Conservation (phyloP, 192 early-diverging fungal species). For the Linnemannia hyalina region DNA sequence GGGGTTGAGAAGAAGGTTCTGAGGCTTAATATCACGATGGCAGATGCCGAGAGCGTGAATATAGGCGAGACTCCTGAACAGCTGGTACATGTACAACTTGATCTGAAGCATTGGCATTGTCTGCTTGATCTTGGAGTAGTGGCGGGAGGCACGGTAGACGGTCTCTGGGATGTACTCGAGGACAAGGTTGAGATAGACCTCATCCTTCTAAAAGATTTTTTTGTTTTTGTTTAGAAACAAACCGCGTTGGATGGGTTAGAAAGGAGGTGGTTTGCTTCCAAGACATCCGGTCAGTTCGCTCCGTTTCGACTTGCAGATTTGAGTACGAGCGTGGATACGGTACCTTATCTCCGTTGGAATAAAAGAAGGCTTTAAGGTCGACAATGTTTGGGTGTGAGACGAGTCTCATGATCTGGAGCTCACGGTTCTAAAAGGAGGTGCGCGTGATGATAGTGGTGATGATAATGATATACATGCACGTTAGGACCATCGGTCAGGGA, state of each 20-base stretch:
- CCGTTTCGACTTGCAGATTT: conserved; percentile 10
- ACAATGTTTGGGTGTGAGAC: conserved; percentile 96
- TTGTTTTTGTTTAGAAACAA: not conserved
- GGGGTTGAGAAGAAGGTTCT: conserved; percentile 95
- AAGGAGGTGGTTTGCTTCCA: not conserved
- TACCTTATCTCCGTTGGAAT: conserved; percentile 92
- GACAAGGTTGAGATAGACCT: conserved; percentile 95
- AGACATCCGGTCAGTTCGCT: not conserved
- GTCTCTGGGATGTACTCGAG: conserved; percentile 98
- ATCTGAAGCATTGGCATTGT: conserved; percentile 94
- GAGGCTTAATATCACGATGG: conserved; percentile 99
- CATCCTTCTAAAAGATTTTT: conserved; percentile 75
- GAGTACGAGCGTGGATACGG: not conserved
- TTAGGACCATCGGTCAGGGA: conserved; percentile 22
- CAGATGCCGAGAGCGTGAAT: conserved; percentile 98
- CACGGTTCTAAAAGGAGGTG: conserved; percentile 78
- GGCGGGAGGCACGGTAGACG: conserved; percentile 92
- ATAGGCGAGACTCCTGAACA: conserved; percentile 96
- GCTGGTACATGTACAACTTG: conserved; percentile 99
- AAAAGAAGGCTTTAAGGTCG: conserved; percentile 92
- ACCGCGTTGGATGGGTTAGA: not conserved
- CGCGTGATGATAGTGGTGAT: not conserved
- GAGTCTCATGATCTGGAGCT: conserved; percentile 93
- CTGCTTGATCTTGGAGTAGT: conserved; percentile 93
- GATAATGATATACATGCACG: conserved; percentile 3